Evolutionary conservation across 2,329 filamentous ascomycete genomes (phyloP), one percentile per base, ranked within the genome.

Genomic region (Orbilia brochopaga): DNA sequence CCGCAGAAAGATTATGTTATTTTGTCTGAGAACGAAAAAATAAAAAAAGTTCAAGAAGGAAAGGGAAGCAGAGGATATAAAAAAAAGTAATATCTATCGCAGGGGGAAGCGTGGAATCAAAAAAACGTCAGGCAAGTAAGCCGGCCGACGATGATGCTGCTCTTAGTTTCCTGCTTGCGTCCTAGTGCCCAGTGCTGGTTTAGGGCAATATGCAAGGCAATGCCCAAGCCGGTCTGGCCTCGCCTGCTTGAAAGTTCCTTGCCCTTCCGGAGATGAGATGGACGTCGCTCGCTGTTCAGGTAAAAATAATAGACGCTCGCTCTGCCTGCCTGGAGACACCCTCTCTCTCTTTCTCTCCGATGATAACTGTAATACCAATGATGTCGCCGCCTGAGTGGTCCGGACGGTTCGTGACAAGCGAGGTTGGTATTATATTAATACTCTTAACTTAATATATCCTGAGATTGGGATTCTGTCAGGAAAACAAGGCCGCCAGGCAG

Each of bases 191-290:
- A 64, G 66, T 40, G 59, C 52, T 42, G 60, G 23, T 23, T 51
- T 19, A 17, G 19, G 44, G 58, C 35, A 63, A 54, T 40, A 58
- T 70, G 66, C 59, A 70, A n/a, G 66, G 59, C 51, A 35, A 51
- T 48, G 53, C 59, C 58, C 46, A 51, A 64, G 48, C 48, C 58
- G 48, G 59, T 64, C 54, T 57, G 59, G 58, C 37, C 66, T 63
- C 64, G 57, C 64, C 60, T 72, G 66, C 32, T 44, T 54, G 53
- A 61, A 56, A 53, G 60, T 65, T 72, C 67, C 67, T 72, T 61
- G 67, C 51, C 55, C 55, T 72, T 65, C 60, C 67, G 67, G 59
- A 72, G 67, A 72, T 72, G 67, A 72, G 67, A 70, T 64, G 66
- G 53, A 63, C 54, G 66, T 70, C 65, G 54, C 32, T 58, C 57